Conservation (phyloP, 1,139 yeast genomes). For the Magnusiomyces paraingens region DNA sequence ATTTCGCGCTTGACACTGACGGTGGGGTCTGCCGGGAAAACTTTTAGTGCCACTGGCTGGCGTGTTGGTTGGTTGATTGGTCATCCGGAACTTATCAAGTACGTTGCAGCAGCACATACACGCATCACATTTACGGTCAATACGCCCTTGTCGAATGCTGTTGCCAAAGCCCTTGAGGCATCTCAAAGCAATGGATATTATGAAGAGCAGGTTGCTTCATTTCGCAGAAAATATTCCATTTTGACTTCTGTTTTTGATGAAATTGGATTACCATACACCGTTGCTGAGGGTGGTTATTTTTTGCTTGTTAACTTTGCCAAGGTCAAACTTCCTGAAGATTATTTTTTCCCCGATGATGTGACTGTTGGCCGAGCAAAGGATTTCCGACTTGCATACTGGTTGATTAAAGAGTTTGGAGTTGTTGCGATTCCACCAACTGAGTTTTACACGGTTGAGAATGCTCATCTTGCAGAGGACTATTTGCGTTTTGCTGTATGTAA, state of each 20-base stretch:
- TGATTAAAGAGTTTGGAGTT: slow-evolving; percentile 85
- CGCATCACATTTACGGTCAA: slow-evolving; percentile 87
- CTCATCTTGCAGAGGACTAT: slow-evolving; percentile 72
- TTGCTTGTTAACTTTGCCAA: slow-evolving; percentile 80
- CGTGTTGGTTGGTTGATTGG: slow-evolving; percentile 95
- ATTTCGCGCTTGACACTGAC: slow-evolving; percentile 73
- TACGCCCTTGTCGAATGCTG: slow-evolving; percentile 91
- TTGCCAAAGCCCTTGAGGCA: slow-evolving; percentile 62
- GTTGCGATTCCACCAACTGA: slow-evolving; percentile 97
- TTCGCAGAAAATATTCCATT: slow-evolving; percentile 61
- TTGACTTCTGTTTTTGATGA: slow-evolving; percentile 78
- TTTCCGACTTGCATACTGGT: slow-evolving; percentile 86
- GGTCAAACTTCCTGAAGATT: slow-evolving; percentile 68
- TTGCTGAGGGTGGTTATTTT: slow-evolving; percentile 91
- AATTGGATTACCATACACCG: slow-evolving; percentile 78
- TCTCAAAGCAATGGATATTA: slow-evolving; percentile 64
- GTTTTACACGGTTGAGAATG: slow-evolving; percentile 66
- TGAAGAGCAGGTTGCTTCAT: slow-evolving; percentile 57
- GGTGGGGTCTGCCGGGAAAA: slow-evolving; percentile 95
- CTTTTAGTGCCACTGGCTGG: slow-evolving; percentile 98
- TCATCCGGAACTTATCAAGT: slow-evolving; percentile 68
- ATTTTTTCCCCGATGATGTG: slow-evolving; percentile 65
- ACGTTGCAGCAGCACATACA: slow-evolving; percentile 85
- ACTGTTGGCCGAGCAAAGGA: slow-evolving; percentile 63
- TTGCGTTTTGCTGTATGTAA: slow-evolving; percentile 95